A percentile compares a stretch with the other conserved stretches of the same genome.
Evolutionary conservation across 257 asterid genomes (phyloP).

Genomic region (Penstemon barbatus): DNA sequence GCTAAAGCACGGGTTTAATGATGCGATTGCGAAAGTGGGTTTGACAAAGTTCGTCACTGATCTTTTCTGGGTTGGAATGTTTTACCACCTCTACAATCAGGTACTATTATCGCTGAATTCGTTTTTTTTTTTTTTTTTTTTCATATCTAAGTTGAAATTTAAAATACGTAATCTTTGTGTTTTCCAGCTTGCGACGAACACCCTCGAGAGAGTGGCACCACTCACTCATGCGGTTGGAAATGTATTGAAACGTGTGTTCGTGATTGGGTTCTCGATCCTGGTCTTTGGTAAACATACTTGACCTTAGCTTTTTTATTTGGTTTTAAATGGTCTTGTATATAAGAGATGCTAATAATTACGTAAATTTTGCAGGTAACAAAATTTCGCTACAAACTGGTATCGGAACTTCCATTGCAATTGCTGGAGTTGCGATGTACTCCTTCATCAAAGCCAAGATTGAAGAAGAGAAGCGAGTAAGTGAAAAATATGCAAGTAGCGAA

Average conservation of each 20-base stretch:
- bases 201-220: slow-evolving; percentile 99
- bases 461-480: slow-evolving; percentile 95
- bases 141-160: background rate
- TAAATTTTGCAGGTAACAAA: slow-evolving; percentile 68
- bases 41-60: slow-evolving; percentile 74
- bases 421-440: slow-evolving; percentile 96
- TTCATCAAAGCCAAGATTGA: slow-evolving; percentile 92
- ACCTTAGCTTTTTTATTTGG: background rate
- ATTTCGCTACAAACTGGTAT: slow-evolving; percentile 93
- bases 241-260: slow-evolving; percentile 97
- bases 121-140: background rate
- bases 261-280: slow-evolving; percentile 93
- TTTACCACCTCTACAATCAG: slow-evolving; percentile 99
- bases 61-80: slow-evolving; percentile 99
- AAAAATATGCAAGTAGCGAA: background rate
- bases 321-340: background rate
- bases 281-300: slow-evolving; percentile 60
- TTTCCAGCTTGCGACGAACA: slow-evolving; percentile 87
- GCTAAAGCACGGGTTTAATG: slow-evolving; percentile 66
- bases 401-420: slow-evolving; percentile 88
- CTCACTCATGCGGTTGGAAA: slow-evolving; percentile 98
- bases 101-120: slow-evolving; percentile 35
- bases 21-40: slow-evolving; percentile 94
- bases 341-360: background rate
- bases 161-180: background rate